phyloP scores from a whole-genome alignment of 345 rosid genomes.

The Brassica rapa region DNA sequence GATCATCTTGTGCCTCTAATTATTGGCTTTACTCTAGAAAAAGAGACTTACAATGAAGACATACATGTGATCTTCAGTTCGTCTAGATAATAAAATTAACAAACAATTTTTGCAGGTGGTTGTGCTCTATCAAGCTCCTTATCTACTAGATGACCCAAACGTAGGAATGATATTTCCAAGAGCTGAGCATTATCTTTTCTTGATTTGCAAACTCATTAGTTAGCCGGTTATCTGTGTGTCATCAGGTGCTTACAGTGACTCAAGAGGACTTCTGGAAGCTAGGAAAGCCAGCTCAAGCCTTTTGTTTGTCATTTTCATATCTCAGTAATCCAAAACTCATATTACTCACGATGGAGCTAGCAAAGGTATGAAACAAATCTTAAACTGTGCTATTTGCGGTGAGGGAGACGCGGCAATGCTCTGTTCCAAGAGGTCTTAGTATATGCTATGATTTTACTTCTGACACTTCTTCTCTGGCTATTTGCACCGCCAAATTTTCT shows the following conservation, averaged over 20 bases:
- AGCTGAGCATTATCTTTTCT: no score
- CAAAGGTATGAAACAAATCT: not conserved
- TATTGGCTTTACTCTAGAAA: not conserved
- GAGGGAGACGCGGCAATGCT: conserved; percentile 78
- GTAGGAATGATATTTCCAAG: no score
- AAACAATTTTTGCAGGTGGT: not conserved
- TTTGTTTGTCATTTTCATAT: conserved; percentile 8
- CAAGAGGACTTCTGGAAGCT: no score
- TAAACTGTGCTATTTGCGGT: not conserved
- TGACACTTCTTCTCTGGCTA: not conserved
- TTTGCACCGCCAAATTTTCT: not conserved
- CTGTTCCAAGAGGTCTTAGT: conserved; percentile 19
- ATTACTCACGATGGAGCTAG: not conserved
- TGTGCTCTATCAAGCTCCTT: not conserved
- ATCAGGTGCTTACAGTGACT: no score
- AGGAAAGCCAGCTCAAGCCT: no score
- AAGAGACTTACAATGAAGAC: not conserved
- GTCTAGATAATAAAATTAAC: not conserved
- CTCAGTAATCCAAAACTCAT: conserved; percentile 81
- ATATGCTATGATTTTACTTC: not conserved
- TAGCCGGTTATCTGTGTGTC: no score
- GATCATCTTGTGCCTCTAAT: not conserved
- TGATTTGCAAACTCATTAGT: no score
- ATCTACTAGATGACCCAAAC: no score
- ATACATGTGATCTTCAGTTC: not conserved